Evolutionary conservation across 768 basidiomycete species (phyloP).

Genomic region (Dioszegia crocea): DNA sequence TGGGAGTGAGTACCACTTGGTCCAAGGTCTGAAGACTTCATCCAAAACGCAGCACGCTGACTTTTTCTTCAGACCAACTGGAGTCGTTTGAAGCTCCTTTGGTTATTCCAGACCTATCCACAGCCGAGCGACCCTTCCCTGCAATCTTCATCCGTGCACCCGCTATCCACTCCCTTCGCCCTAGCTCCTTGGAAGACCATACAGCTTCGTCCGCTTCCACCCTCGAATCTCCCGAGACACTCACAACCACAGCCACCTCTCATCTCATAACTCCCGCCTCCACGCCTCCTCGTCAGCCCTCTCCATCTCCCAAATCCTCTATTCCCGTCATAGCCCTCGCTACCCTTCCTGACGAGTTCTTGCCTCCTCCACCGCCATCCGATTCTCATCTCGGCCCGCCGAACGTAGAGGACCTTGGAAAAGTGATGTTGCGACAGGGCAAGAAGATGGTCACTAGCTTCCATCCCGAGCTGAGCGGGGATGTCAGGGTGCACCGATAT

Average conservation of each 20-base stretch:
- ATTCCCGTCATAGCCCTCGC: conserved; percentile 68
- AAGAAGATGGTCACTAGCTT: conserved; percentile 80
- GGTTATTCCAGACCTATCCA: conserved; percentile 60
- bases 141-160: conserved; percentile 95
- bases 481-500: conserved; percentile 85
- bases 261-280: conserved; percentile 9
- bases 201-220: conserved; percentile 23
- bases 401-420: conserved; percentile 55
- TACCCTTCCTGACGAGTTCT: conserved; percentile 59
- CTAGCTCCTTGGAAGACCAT: background rate
- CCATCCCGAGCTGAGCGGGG: conserved; percentile 87
- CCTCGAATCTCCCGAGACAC: background rate
- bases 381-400: conserved; percentile 51
- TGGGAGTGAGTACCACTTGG: conserved; percentile 64
- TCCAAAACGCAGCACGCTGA: no score
- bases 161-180: conserved; percentile 47
- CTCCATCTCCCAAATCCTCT: conserved; percentile 19
- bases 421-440: conserved; percentile 83
- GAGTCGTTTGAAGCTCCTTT: conserved; percentile 87
- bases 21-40: background rate
- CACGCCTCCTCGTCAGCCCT: conserved; percentile 1
- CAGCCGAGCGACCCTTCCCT: conserved; percentile 63
- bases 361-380: conserved; percentile 50
- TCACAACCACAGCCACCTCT: no score
- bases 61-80: conserved; percentile 63